Evolutionary conservation across 1,284 basidiomycete genomes (phyloP), one percentile per base, ranked within the genome.

Genomic region (Rhodotorula sp.): DNA sequence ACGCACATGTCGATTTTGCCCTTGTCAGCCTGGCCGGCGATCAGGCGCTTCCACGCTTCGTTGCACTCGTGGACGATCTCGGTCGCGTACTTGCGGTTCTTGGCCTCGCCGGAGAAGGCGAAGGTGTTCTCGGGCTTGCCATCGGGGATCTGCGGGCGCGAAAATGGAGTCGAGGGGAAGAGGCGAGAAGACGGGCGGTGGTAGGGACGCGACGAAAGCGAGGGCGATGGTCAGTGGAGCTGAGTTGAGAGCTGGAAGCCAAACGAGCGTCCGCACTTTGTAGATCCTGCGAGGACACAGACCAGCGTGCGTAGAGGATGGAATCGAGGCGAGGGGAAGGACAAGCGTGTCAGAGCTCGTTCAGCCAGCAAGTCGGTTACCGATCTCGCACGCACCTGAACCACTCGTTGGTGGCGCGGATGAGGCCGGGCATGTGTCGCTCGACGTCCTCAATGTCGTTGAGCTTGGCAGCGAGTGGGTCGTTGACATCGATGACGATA

Each of bases 381-480:
- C 40, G 40, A 11, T 44, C 4, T 18, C 40, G 40, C 40, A 44
- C 40, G 40, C 40, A 44, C 40, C 40, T 65, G 70, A 64, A 67
- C 62, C 59, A 71, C 82, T 98, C 95, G 80, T 96, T 97, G 71
- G 94, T 96, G 44, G 30, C 67, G 47, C 94, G 86, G 83, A 96
- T 90, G 77, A 99, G 85, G 73, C 96, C 96, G 61, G 96, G 96
- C 63, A 98, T 88, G 82, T 99, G 95, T 76, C 94, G 87, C 85
- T 99, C 96, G 78, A 99, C 94, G 80, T 99, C 96, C 84, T 99
- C 96, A 74, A 99, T 93, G 83, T 99, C 96, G 83, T 99, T 99
- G 80, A 99, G 87, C 83, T 95, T 93, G 79, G 89, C 84, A 46
- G 96, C 96, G 71, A 99, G 88, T 59, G 96, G 96, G 82, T 99